A percentile compares a stretch with the other conserved stretches of the same genome.
phyloP scores from a whole-genome alignment of 1,139 yeast genomes.

The Williopsis jadinii region DNA sequence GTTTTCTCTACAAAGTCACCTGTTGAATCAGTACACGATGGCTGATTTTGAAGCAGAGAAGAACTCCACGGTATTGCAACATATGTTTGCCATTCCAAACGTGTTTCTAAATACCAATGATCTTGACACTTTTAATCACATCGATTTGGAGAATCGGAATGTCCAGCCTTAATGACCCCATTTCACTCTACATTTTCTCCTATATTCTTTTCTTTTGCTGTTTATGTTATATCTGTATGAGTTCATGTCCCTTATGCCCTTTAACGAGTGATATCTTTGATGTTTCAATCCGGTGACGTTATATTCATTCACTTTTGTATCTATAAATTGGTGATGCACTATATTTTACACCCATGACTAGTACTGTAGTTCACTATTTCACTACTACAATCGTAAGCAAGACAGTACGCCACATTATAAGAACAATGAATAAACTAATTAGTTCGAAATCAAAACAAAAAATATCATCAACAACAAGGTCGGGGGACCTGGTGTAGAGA shows the following conservation, averaged over 20 bases:
- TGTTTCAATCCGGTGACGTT: no score
- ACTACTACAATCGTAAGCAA: no score
- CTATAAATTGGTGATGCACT: no score
- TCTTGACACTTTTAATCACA: constrained; percentile 2
- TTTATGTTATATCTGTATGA: background rate
- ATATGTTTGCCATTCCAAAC: constrained; percentile 14
- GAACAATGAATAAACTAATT: background rate
- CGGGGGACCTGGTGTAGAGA: background rate
- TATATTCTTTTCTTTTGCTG: background rate
- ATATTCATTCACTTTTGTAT: no score
- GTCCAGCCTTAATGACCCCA: no score
- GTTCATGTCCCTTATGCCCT: background rate
- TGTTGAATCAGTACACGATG: constrained; percentile 1
- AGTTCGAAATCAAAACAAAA: background rate
- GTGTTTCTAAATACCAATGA: constrained; percentile 12
- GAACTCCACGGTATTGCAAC: constrained; percentile 10
- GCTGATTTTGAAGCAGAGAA: constrained; percentile 7
- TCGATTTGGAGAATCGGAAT: no score
- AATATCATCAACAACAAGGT: background rate
- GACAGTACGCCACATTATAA: no score
- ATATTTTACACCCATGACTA: no score
- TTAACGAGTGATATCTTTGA: no score
- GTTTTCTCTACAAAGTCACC: background rate
- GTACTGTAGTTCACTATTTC: no score
- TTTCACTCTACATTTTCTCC: background rate